Base-by-base conservation (phyloP, 306 rosid genomes). In the Mimosa bimucronata region DNA sequence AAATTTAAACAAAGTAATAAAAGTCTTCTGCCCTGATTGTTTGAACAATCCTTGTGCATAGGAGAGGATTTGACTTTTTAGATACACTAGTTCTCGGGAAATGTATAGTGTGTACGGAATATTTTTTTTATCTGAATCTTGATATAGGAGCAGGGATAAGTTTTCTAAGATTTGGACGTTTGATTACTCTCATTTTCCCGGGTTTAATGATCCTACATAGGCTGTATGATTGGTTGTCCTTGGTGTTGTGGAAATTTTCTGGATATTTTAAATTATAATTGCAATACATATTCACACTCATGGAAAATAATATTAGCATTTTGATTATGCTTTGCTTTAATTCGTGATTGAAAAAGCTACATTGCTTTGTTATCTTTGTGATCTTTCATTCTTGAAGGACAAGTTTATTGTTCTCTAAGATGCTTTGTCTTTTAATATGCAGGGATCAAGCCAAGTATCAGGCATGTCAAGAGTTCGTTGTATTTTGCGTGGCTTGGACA, bases 401-500 rank as follows among this genome's bases (percentile, higher is more conserved):
- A 55, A 66, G 29, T 76, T 61, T 60, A 28, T 37, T 77, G 45
- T 25, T 26, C 67, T 38, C 72, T 70, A 7, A 73, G 15, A 67
- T 42, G 53, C 58, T 46, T 76, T 55, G 65, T 85, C 73, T 72
- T 50, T 23, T 31, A 29, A 34, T 66, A 26, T 82, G 79, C 91
- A 93, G 97, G 97, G 88, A 83, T 85, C 97, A 37, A 86, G 81
- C 77, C 83, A 83, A 78, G 82, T 74, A 38, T 60, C 85, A 48
- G 86, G 88, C 87, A 89, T 93, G 90, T 78, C 97, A 23, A 89
- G 94, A 85, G 68, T 91, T 40, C 91, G 97, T 19, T 93, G 97
- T 85, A 80, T 93, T 77, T 83, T 93, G 30, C 92, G 94, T 29
- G 97, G 94, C 23, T 52, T 87, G 75, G 97, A 93, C 76, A 61